Percentiles rank a stretch among this genome's conserved stretches.
phyloP scores from a whole-genome alignment of 169 alveolate genomes.

The Plasmodium coatneyi region DNA sequence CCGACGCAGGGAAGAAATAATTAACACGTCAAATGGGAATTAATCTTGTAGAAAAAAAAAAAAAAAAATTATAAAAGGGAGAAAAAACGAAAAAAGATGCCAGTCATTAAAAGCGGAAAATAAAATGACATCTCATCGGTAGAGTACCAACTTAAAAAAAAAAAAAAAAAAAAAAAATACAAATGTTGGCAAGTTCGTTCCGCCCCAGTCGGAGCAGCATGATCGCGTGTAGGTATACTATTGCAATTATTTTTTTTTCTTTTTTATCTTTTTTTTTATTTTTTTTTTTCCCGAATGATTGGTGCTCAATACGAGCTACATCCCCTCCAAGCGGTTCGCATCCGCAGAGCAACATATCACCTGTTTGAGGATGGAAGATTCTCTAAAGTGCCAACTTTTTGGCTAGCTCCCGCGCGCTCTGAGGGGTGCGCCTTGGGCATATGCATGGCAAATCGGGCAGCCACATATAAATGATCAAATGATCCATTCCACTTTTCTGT shows the following conservation, averaged over 20 bases:
- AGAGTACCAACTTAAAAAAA: background rate
- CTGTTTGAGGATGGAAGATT: background rate
- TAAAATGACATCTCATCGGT: background rate
- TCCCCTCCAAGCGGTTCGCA: background rate
- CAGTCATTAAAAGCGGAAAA: background rate
- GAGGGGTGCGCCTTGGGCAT: background rate
- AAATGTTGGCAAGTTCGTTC: background rate
- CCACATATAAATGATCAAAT: background rate
- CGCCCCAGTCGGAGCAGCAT: background rate
- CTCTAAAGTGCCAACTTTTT: background rate
- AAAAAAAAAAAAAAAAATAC: background rate
- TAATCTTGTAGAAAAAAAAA: background rate
- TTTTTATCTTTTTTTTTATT: no score
- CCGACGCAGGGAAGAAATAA: background rate
- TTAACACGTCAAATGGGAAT: background rate
- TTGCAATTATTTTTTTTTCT: background rate
- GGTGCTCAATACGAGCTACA: background rate
- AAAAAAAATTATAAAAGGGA: background rate
- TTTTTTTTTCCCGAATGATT: background rate
- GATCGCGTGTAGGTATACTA: background rate
- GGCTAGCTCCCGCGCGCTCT: background rate
- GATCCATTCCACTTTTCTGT: background rate
- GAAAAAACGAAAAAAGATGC: background rate
- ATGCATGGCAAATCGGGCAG: background rate
- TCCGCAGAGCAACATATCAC: background rate